Evolutionary conservation across 148 eudicot genomes (phyloP).

Genomic region (Arctostaphylos glauca): DNA sequence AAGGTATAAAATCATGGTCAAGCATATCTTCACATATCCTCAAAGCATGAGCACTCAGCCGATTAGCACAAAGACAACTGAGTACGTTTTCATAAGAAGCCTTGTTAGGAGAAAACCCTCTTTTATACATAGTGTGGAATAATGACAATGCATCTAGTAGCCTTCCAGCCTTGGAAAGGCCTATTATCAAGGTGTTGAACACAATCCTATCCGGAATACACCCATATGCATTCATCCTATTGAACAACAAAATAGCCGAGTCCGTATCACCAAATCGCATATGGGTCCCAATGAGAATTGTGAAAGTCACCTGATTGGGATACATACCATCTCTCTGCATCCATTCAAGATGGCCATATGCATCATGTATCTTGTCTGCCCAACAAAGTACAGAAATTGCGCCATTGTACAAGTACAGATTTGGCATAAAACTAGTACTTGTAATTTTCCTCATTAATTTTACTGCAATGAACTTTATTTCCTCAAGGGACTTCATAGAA

Average conservation of each 20-base stretch:
- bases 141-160: slow-evolving; percentile 40
- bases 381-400: slow-evolving; percentile 39
- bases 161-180: slow-evolving; percentile 38
- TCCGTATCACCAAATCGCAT: slow-evolving; percentile 31
- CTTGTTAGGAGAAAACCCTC: slow-evolving; percentile 40
- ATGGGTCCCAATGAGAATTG: slow-evolving; percentile 45
- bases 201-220: slow-evolving; percentile 32
- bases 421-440: slow-evolving; percentile 23
- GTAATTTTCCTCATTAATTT: slow-evolving; percentile 21
- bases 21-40: slow-evolving; percentile 41
- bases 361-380: slow-evolving; percentile 31
- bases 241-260: slow-evolving; percentile 34
- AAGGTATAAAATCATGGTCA: slow-evolving; percentile 27
- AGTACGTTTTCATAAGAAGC: slow-evolving; percentile 36
- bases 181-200: slow-evolving; percentile 35
- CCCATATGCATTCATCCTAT: slow-evolving; percentile 32
- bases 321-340: slow-evolving; percentile 35
- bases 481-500: slow-evolving; percentile 21
- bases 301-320: slow-evolving; percentile 47
- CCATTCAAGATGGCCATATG: slow-evolving; percentile 30
- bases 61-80: slow-evolving; percentile 29
- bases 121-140: slow-evolving; percentile 35
- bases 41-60: slow-evolving; percentile 25
- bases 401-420: slow-evolving; percentile 38
- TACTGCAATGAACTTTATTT: slow-evolving; percentile 24